phyloP scores from a whole-genome alignment of 495 filamentous ascomycete species.

The Bathelium albidoporum region DNA sequence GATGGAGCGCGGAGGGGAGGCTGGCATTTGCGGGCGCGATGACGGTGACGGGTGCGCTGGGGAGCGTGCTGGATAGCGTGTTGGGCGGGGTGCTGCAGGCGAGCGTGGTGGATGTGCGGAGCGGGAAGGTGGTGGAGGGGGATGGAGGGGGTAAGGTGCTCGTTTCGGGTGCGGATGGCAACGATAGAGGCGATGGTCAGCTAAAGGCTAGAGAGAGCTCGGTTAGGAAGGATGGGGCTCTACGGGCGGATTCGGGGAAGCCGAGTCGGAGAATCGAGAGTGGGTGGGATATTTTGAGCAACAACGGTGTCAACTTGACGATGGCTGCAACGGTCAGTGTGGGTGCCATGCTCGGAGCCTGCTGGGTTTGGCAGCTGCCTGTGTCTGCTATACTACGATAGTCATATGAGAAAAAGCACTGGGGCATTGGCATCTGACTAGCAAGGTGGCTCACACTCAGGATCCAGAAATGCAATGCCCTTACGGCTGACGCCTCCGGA shows the following conservation, averaged over 20 bases:
- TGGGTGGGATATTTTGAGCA: constrained; percentile 71
- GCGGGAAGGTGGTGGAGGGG: constrained; percentile 82
- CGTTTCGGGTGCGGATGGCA: constrained; percentile 16
- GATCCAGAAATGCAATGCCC: too few relatives aligned
- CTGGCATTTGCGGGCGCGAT: constrained; percentile 48
- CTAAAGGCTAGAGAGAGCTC: too few relatives aligned
- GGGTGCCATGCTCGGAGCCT: constrained; percentile 53
- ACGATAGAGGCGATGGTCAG: constrained; percentile 21
- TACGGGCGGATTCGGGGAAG: too few relatives aligned
- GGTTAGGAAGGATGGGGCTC: too few relatives aligned
- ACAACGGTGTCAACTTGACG: constrained; percentile 84
- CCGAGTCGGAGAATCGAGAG: constrained; percentile 62
- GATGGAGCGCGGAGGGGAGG: constrained; percentile 41
- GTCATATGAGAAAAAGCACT: not conserved
- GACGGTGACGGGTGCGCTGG: constrained; percentile 60
- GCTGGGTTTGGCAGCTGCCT: constrained; percentile 15
- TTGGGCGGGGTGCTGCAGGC: constrained; percentile 79
- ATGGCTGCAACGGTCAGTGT: constrained; percentile 80
- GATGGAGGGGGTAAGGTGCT: constrained; percentile 67
- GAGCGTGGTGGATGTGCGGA: constrained; percentile 73
- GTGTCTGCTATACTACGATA: not conserved
- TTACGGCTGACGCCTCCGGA: not conserved
- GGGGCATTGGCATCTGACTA: not conserved
- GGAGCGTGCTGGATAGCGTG: constrained; percentile 75
- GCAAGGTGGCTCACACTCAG: not conserved